Conservation (phyloP, 2,329 filamentous ascomycete species). For the Daldinia sp. region DNA sequence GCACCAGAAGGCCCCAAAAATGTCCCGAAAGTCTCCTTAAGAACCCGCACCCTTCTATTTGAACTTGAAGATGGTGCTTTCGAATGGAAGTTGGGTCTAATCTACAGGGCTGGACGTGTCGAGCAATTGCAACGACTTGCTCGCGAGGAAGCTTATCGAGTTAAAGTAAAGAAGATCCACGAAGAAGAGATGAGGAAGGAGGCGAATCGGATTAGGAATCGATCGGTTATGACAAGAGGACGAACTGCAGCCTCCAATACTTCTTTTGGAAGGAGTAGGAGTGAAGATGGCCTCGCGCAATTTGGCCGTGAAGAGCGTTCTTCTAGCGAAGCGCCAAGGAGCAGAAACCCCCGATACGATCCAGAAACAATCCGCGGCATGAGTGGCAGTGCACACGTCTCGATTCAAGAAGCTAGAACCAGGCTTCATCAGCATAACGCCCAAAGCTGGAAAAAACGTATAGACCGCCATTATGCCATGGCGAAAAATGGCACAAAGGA, state of each 20-base stretch:
- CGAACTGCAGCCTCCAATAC: slow-evolving; percentile 50
- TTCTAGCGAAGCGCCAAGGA: slow-evolving; percentile 53
- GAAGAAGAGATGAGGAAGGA: slow-evolving; percentile 74
- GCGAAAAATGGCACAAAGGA: slow-evolving; percentile 82
- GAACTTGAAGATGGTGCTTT: slow-evolving; percentile 97
- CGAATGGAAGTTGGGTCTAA: slow-evolving; percentile 95
- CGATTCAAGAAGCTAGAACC: slow-evolving; percentile 80
- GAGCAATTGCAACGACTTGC: slow-evolving; percentile 93
- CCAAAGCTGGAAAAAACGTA: slow-evolving; percentile 91
- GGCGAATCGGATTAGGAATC: slow-evolving; percentile 64
- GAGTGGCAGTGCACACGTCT: slow-evolving; percentile 77
- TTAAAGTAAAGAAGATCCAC: slow-evolving; percentile 87
- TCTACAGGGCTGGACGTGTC: slow-evolving; percentile 87
- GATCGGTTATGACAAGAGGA: slow-evolving; percentile 63
- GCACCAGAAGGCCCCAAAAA: slow-evolving; percentile 85
- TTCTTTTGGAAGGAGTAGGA: slow-evolving; percentile 64
- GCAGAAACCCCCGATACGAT: slow-evolving; percentile 76
- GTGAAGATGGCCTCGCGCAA: slow-evolving; percentile 61
- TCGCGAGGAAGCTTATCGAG: slow-evolving; percentile 86
- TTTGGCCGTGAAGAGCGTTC: slow-evolving; percentile 48
- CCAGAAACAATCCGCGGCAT: slow-evolving; percentile 79
- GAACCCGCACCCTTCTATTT: slow-evolving; percentile 85
- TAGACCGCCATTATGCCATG: slow-evolving; percentile 78
- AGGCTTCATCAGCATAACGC: slow-evolving; percentile 85
- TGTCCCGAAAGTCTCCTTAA: slow-evolving; percentile 86